Evolutionary conservation across 352 stramenopile species (phyloP).

Genomic region (Phytophthora sansomeana): DNA sequence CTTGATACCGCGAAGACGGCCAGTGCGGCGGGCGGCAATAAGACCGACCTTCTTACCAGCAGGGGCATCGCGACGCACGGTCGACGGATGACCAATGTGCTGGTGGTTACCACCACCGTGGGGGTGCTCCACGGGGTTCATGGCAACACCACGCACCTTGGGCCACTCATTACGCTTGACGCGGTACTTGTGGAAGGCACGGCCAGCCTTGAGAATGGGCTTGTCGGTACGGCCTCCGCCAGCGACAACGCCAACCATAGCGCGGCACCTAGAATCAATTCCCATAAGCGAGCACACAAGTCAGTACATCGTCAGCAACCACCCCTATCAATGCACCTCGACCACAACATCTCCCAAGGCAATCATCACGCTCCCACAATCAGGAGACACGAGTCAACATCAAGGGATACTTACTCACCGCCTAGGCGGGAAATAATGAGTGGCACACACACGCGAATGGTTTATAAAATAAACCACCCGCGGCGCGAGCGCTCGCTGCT

Average conservation of each 20-base stretch:
- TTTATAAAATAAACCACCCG: constrained; percentile 12
- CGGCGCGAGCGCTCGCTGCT: constrained; percentile 35
- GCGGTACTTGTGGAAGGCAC: constrained; percentile 98
- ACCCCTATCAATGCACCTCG: background rate
- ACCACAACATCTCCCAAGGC: background rate
- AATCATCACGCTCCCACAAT: background rate
- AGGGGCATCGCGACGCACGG: constrained; percentile 93
- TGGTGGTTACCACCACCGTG: constrained; percentile 99
- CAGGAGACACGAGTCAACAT: constrained; percentile 19
- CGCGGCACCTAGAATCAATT: constrained; percentile 89
- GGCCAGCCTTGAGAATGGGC: constrained; percentile 97
- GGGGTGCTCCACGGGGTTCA: constrained; percentile 99
- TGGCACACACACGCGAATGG: constrained; percentile 47
- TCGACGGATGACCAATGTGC: constrained; percentile 99
- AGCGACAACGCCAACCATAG: constrained; percentile 97
- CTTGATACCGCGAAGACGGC: constrained; percentile 98
- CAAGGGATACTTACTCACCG: constrained; percentile 87
- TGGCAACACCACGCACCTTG: constrained; percentile 98
- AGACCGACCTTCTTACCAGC: constrained; percentile 99
- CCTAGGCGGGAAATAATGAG: constrained; percentile 65
- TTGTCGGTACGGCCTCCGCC: constrained; percentile 99
- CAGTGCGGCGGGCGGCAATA: constrained; percentile 97
- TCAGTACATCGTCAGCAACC: constrained; percentile 28
- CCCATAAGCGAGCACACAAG: constrained; percentile 34
- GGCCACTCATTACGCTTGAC: constrained; percentile 99